Evolutionary conservation across 495 filamentous ascomycete genomes (phyloP).

Genomic region (Hyphodiscus hymeniophilus): DNA sequence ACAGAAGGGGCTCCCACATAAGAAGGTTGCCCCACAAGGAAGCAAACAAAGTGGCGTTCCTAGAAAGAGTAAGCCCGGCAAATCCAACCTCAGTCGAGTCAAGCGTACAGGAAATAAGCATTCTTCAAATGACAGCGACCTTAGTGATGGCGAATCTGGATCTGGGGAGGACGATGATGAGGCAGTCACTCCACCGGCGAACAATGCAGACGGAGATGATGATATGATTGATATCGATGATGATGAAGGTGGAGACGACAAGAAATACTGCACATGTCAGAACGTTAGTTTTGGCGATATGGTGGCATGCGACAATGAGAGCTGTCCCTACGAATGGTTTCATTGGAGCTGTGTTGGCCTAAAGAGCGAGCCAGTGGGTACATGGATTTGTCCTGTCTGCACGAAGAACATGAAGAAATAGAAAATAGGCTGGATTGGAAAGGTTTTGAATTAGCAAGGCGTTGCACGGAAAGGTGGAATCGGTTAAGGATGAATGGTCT

Average conservation of each 20-base stretch:
- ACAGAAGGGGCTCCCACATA: slow-evolving; percentile 42
- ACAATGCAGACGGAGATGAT: slow-evolving; percentile 49
- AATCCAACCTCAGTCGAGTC: slow-evolving; percentile 43
- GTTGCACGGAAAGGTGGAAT: not conserved
- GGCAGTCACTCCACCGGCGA: slow-evolving; percentile 17
- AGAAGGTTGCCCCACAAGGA: slow-evolving; percentile 56
- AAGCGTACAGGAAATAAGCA: slow-evolving; percentile 48
- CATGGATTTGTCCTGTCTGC: slow-evolving; percentile 88
- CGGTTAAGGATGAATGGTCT: no score
- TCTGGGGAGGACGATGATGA: slow-evolving; percentile 33
- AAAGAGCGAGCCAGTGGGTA: slow-evolving; percentile 79
- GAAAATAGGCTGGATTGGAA: not conserved
- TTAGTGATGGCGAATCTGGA: slow-evolving; percentile 57
- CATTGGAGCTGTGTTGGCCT: slow-evolving; percentile 94
- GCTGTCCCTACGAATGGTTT: slow-evolving; percentile 95
- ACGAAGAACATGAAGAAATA: slow-evolving; percentile 36
- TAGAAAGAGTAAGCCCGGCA: slow-evolving; percentile 48
- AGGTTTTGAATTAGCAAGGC: slow-evolving; percentile 5
- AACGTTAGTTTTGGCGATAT: slow-evolving; percentile 93
- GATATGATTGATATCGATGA: slow-evolving; percentile 60
- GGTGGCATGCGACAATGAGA: slow-evolving; percentile 94
- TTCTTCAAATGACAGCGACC: slow-evolving; percentile 52
- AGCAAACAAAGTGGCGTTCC: slow-evolving; percentile 32
- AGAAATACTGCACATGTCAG: slow-evolving; percentile 88
- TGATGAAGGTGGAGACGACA: slow-evolving; percentile 80